A percentile compares a stretch with the other conserved stretches of the same genome.
Evolutionary conservation across 768 basidiomycete genomes (phyloP).

Genomic region (Naganishia kalamii): DNA sequence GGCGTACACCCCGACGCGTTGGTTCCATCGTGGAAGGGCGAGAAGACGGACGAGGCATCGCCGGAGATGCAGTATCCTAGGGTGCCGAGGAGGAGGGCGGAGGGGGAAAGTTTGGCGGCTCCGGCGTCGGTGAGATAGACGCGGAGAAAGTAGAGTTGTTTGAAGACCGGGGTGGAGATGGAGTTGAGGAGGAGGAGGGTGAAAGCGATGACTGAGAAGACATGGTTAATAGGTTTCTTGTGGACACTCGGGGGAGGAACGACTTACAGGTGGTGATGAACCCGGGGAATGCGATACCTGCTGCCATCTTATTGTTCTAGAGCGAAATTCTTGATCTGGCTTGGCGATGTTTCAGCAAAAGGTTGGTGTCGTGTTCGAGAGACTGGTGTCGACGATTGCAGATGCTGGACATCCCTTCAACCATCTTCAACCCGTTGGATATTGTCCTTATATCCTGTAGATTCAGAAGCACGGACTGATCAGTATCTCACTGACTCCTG

Average conservation of each 20-base stretch:
- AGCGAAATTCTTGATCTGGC: no score
- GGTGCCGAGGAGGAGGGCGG: constrained; percentile 2
- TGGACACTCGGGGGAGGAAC: background rate
- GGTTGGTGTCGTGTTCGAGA: no score
- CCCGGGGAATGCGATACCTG: constrained; percentile 14
- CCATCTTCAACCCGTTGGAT: no score
- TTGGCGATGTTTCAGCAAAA: no score
- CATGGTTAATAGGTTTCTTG: background rate
- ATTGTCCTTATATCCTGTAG: no score
- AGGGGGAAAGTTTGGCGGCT: background rate
- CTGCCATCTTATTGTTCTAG: background rate
- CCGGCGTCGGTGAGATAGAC: constrained; percentile 32
- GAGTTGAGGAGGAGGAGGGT: constrained; percentile 68
- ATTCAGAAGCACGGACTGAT: no score
- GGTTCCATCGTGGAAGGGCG: background rate
- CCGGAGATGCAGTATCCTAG: constrained; percentile 17
- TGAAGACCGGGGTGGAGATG: constrained; percentile 68
- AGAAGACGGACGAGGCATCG: background rate
- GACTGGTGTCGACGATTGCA: no score
- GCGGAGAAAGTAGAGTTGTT: constrained; percentile 57
- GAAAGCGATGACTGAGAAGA: constrained; percentile 53
- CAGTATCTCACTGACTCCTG: no score
- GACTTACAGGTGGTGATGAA: constrained; percentile 14
- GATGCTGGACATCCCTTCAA: no score
- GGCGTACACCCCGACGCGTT: constrained; percentile 12